Evolutionary conservation across 139 green algal genomes (phyloP).

Genomic region (Chlamydomonas schloesseri): DNA sequence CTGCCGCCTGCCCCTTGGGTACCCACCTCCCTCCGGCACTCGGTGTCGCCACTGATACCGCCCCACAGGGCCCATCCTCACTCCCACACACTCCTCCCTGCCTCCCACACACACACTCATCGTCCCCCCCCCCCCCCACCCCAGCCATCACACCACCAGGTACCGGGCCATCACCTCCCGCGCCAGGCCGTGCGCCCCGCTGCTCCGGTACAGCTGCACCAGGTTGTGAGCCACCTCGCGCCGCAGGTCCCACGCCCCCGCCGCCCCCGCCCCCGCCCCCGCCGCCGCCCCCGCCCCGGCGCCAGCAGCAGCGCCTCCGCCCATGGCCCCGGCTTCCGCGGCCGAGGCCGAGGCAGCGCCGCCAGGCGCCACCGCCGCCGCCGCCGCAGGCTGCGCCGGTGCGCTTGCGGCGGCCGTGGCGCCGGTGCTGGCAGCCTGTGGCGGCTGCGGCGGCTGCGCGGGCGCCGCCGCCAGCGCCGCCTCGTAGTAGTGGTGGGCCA

Average conservation of each 20-base stretch:
- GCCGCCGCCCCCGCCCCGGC: not conserved
- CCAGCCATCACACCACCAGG: conserved; percentile 48
- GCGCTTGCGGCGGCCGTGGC: not conserved
- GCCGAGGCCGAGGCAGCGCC: no score
- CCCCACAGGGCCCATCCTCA: no score
- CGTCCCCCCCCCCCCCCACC: not conserved
- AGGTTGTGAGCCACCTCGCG: conserved; percentile 89
- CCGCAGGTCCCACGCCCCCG: conserved; percentile 52
- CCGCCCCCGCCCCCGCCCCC: not conserved
- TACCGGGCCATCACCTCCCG: conserved; percentile 73
- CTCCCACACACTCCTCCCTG: not conserved
- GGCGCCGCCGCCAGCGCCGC: conserved; percentile 28
- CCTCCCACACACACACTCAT: no score
- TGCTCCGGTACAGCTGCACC: conserved; percentile 75
- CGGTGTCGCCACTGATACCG: no score
- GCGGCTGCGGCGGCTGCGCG: not conserved
- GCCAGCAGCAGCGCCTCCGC: no score
- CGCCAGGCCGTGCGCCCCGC: conserved; percentile 75
- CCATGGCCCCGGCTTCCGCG: no score
- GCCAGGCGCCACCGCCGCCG: not conserved
- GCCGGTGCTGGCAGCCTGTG: not conserved
- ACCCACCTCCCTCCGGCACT: no score
- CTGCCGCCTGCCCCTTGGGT: no score
- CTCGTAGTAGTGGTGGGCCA: conserved; percentile 67
- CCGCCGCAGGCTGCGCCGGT: not conserved